Conservation (phyloP, 768 basidiomycete species). For the Trametopsis cervina region DNA sequence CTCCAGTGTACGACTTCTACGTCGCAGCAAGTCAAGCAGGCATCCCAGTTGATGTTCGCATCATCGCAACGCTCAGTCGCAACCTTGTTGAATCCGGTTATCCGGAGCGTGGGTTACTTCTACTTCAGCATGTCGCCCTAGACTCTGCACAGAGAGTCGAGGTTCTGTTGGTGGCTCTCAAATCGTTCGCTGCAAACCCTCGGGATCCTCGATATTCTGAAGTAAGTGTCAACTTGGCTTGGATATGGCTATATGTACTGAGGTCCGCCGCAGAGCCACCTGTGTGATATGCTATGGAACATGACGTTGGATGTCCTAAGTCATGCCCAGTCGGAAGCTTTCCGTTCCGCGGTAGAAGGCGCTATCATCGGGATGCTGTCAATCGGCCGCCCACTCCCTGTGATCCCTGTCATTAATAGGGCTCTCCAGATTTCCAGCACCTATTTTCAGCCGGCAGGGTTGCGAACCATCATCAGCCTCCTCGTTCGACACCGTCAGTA, state of each 20-base stretch:
- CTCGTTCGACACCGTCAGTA: constrained; percentile 3
- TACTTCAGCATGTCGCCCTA: too few relatives aligned
- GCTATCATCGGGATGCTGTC: not conserved
- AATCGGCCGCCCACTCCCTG: not conserved
- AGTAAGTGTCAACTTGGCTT: not conserved
- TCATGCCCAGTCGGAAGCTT: not conserved
- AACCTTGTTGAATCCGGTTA: too few relatives aligned
- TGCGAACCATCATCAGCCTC: not conserved
- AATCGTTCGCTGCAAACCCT: not conserved
- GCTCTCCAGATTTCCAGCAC: not conserved
- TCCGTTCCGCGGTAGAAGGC: not conserved
- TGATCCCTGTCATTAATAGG: not conserved
- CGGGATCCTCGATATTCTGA: not conserved
- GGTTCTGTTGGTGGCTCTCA: too few relatives aligned
- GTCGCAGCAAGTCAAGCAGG: not conserved
- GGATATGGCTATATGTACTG: too few relatives aligned
- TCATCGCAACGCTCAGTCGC: not conserved
- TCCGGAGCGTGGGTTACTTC: too few relatives aligned
- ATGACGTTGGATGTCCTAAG: not conserved
- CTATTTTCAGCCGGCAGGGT: not conserved
- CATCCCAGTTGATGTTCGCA: not conserved
- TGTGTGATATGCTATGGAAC: not conserved
- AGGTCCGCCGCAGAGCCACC: too few relatives aligned
- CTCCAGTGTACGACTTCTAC: constrained; percentile 4
- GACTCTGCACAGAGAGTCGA: too few relatives aligned